phyloP scores from a whole-genome alignment of 805 yeast genomes.

The Kodamaea kaohsiungensis region DNA sequence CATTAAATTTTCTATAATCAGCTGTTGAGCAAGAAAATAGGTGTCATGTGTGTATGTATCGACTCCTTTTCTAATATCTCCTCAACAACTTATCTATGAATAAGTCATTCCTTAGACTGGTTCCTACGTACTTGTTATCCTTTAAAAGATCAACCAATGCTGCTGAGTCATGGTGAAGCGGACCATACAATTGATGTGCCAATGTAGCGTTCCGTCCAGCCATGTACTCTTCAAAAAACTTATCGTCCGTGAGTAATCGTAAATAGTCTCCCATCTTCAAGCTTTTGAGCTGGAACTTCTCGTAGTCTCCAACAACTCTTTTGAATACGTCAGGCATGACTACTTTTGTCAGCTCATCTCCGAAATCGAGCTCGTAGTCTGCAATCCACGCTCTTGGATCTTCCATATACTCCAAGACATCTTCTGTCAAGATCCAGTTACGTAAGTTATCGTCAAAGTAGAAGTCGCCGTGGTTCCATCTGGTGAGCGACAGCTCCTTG shows the following conservation, averaged over 20 bases:
- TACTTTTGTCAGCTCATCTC: slow-evolving; percentile 8
- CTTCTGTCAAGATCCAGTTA: slow-evolving; percentile 32
- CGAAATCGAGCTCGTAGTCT: slow-evolving; percentile 8
- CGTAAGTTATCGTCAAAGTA: slow-evolving; percentile 33
- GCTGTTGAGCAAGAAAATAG: no score
- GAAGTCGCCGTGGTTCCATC: slow-evolving; percentile 22
- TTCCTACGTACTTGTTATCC: slow-evolving; percentile 12
- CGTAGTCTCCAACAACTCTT: slow-evolving; percentile 18
- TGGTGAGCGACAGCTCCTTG: slow-evolving; percentile 20
- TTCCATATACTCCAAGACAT: slow-evolving; percentile 26
- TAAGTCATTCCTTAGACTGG: slow-evolving; percentile 28
- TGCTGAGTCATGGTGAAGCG: not conserved
- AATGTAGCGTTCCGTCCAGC: not conserved
- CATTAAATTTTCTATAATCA: no score
- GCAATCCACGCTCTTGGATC: slow-evolving; percentile 25
- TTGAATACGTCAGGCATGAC: slow-evolving; percentile 10
- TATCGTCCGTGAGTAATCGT: slow-evolving; percentile 18
- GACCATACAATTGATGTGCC: not conserved
- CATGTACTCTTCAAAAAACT: slow-evolving; percentile 16
- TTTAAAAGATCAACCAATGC: not conserved
- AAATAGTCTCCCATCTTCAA: slow-evolving; percentile 11
- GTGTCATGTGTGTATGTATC: no score
- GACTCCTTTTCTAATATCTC: not conserved
- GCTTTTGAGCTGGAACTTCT: slow-evolving; percentile 18
- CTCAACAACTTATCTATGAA: slow-evolving; percentile 18